Evolutionary conservation across 1,139 yeast species (phyloP).

Genomic region (Debaryomyces robertsiae): DNA sequence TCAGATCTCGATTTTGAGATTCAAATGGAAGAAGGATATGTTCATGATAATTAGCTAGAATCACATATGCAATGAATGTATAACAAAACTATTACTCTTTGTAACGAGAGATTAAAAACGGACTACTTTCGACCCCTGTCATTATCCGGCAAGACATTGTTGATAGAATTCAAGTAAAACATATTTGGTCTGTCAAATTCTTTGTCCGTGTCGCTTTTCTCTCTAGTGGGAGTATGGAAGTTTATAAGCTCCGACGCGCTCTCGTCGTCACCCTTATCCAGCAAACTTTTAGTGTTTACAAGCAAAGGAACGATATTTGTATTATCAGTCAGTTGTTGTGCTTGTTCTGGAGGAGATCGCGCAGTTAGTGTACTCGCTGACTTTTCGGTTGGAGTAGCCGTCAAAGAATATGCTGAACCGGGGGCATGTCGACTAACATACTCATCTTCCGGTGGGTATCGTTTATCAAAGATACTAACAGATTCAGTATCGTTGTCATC

Average conservation of each 20-base stretch:
- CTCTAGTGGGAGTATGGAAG: conserved; percentile 18
- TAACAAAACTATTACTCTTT: too few species aligned
- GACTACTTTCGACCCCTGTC: background rate
- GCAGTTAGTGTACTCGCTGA: conserved; percentile 6
- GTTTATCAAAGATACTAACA: background rate
- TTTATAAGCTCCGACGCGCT: conserved; percentile 14
- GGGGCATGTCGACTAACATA: conserved; percentile 9
- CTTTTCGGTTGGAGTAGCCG: conserved; percentile 1
- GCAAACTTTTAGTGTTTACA: conserved; percentile 14
- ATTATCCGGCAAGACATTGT: background rate
- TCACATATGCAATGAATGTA: too few species aligned
- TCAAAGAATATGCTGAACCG: conserved; percentile 5
- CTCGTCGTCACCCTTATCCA: conserved; percentile 10
- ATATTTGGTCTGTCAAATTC: conserved; percentile 1
- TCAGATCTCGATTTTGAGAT: conserved; percentile 5
- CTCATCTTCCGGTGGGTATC: conserved; percentile 10
- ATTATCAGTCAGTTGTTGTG: background rate
- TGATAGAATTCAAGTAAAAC: too few species aligned
- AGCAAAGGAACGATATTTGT: conserved; percentile 13
- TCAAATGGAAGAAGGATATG: background rate
- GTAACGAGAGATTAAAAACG: too few species aligned
- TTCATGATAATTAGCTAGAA: too few species aligned
- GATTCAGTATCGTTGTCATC: conserved; percentile 3
- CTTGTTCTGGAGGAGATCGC: background rate
- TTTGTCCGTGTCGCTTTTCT: conserved; percentile 1